These are phyloP conservation scores for Ascosphaera apis DNA, from an alignment of 2,329 filamentous ascomycete genomes.

Conservation along the genomic window DNA sequence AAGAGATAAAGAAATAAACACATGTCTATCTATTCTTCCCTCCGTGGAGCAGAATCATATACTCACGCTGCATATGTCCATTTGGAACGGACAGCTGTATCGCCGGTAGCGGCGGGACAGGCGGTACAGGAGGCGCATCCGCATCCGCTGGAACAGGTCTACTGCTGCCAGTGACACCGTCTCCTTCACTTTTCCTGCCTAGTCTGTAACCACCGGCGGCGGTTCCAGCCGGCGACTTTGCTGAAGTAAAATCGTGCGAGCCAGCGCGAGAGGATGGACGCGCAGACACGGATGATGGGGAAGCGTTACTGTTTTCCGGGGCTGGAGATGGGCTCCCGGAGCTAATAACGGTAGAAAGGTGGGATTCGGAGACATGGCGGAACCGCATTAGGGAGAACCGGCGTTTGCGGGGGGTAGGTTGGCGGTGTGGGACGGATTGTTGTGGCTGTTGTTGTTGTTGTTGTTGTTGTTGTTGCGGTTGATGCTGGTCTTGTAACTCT, in stretches of 20 bases:
- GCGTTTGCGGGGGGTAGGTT: not conserved
- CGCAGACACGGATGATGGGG: too few species aligned
- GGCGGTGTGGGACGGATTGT: not conserved
- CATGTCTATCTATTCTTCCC: not conserved
- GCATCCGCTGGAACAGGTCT: conserved; percentile 31
- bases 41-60: not conserved
- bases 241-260: not conserved
- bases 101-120: conserved; percentile 10
- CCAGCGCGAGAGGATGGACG: too few species aligned
- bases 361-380: conserved; percentile 80
- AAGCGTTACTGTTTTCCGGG: too few species aligned
- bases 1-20: conserved; percentile 3
- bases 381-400: conserved; percentile 53
- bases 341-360: conserved; percentile 55
- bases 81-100: not conserved
- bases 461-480: conserved; percentile 1
- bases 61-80: conserved; percentile 11
- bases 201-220: not conserved
- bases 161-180: not conserved
- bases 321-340: conserved; percentile 31
- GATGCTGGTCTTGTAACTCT: too few species aligned
- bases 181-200: not conserved
- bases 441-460: conserved; percentile 10
- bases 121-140: conserved; percentile 24
- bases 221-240: not conserved